Conservation (phyloP, 768 basidiomycete species). For the Boletus tylopilopsis region DNA sequence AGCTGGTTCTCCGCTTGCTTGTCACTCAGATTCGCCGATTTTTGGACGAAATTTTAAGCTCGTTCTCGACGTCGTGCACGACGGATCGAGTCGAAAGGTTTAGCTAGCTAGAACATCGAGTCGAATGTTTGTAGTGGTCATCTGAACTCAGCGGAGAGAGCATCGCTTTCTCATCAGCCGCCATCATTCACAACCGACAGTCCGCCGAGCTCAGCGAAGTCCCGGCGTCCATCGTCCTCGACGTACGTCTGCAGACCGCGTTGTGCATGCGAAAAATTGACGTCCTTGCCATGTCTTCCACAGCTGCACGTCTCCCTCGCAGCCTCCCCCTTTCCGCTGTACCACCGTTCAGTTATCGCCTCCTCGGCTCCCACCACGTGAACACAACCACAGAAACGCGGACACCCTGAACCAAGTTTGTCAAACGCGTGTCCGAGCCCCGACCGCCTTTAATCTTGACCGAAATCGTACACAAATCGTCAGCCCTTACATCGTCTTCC, state of each 20-base stretch:
- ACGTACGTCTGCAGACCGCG: slow-evolving; percentile 25
- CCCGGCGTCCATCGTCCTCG: slow-evolving; percentile 17
- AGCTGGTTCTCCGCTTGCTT: background rate
- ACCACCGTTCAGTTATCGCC: slow-evolving; percentile 10
- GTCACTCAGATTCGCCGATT: background rate
- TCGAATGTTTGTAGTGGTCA: slow-evolving; percentile 9
- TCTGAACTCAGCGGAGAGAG: slow-evolving; percentile 29
- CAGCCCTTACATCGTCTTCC: slow-evolving; percentile 15
- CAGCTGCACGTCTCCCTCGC: slow-evolving; percentile 5
- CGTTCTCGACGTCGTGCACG: slow-evolving; percentile 2
- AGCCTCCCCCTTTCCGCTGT: slow-evolving; percentile 17
- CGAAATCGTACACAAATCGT: slow-evolving; percentile 31
- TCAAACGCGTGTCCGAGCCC: slow-evolving; percentile 35
- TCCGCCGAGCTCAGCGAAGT: slow-evolving; percentile 37
- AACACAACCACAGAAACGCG: slow-evolving; percentile 28
- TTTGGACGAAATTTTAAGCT: background rate
- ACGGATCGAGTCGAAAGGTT: background rate
- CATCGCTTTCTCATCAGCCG: background rate
- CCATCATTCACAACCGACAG: slow-evolving; percentile 21
- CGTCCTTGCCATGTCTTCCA: slow-evolving; percentile 24
- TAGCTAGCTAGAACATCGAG: slow-evolving; percentile 1
- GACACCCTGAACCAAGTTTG: slow-evolving; percentile 32
- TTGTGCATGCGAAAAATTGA: slow-evolving; percentile 19
- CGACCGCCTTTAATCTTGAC: slow-evolving; percentile 32
- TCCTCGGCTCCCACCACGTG: slow-evolving; percentile 37